Base-by-base conservation (phyloP, 2,329 filamentous ascomycete genomes). In the Aspergillus fijiensis region DNA sequence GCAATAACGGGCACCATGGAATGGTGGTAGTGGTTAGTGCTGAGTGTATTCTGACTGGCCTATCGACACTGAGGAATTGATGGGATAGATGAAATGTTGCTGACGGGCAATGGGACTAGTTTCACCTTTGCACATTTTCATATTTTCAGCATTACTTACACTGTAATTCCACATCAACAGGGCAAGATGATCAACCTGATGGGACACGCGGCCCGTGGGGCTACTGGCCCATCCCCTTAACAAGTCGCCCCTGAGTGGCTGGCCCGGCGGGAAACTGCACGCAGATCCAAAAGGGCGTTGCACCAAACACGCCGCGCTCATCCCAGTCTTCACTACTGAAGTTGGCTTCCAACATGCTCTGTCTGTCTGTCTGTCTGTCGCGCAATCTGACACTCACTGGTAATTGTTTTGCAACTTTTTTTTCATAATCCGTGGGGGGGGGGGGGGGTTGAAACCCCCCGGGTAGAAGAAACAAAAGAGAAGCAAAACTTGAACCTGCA, bases 131-230 rank as follows among this genome's bases (percentile, higher is more conserved):
- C 16, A 45, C 39, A 16, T n/a, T 45, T 45, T 39, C 51, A 16
- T 12, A 12, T 35, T 35, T 35, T 12, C 33, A 35, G 23, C 33
- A 35, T 29, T 29, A 3, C 33, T 12, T 33, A 35, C 33, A 12
- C 33, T 12, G 33, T 35, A 5, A 35, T 35, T 35, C 33, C 11
- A 16, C 14, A 45, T 45, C 39, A 45, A 45, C 39, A 19, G 39
- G 39, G 16, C 39, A 60, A 63, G 55, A 63, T 56, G 58, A 57
- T 39, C 59, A 55, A 50, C 48, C 53, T 57, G 33, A 49, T 60
- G 53, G 66, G 65, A 68, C 66, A 68, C 66, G 66, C 66, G 66
- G 66, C 66, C 66, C 61, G 65, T 68, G 65, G 66, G 65, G 65
- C 63, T 51, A 47, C 23, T 55, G 55, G 48, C 23, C 48, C 47